A percentile compares a stretch with the other conserved stretches of the same genome.
phyloP scores from a whole-genome alignment of 352 stramenopile species.

The Pythium sp. region DNA sequence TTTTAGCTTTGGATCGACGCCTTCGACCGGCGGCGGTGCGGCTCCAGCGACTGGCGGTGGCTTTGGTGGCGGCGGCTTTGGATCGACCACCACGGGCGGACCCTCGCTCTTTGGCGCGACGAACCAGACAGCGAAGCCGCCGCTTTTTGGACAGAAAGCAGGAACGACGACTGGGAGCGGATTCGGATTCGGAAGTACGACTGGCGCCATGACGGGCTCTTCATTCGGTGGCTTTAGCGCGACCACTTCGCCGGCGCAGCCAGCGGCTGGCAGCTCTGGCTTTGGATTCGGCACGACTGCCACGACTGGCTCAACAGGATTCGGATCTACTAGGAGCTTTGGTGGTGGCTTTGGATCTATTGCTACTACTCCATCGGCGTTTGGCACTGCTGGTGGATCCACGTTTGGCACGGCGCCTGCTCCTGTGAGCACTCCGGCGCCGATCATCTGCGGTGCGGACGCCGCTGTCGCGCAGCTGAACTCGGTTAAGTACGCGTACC shows the following conservation, averaged over 20 bases:
- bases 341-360: slow-evolving; percentile 12
- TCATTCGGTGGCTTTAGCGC: slow-evolving; percentile 33
- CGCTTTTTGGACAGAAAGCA: slow-evolving; percentile 46
- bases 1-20: slow-evolving; percentile 19
- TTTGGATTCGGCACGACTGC: slow-evolving; percentile 9
- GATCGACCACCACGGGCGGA: slow-evolving; percentile 18
- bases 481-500: slow-evolving; percentile 78
- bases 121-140: slow-evolving; percentile 34
- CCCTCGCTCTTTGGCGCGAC: slow-evolving; percentile 21
- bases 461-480: slow-evolving; percentile 78
- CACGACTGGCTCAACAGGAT: neutral
- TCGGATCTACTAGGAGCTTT: slow-evolving; percentile 1
- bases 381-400: slow-evolving; percentile 25
- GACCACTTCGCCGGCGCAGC: slow-evolving; percentile 4
- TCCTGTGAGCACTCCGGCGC: slow-evolving; percentile 43
- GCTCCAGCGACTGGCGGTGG: slow-evolving; percentile 1
- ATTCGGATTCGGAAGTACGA: slow-evolving; percentile 31
- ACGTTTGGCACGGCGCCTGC: slow-evolving; percentile 36
- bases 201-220: slow-evolving; percentile 20
- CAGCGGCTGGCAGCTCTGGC: slow-evolving; percentile 28
- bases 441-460: slow-evolving; percentile 74
- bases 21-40: neutral
- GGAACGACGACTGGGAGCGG: slow-evolving; percentile 24
- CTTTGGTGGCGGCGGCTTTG: slow-evolving; percentile 18
- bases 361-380: slow-evolving; percentile 19